Percentiles rank a stretch among this genome's conserved stretches.
These are phyloP conservation scores for Stenogyne calaminthoides DNA, from an alignment of 305 asterid genomes.

Conservation along the genomic window DNA sequence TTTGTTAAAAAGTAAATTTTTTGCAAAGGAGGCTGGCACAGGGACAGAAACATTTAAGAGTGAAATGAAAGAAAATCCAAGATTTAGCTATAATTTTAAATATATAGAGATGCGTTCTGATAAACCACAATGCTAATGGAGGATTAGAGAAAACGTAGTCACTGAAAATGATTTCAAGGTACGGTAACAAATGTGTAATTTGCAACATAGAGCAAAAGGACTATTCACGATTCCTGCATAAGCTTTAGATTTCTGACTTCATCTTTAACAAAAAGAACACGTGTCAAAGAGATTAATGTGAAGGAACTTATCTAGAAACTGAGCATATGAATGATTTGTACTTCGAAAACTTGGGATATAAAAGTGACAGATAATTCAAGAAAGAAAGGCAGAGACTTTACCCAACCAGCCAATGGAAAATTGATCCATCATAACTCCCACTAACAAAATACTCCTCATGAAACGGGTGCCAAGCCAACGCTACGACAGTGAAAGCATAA, in stretches of 20 bases:
- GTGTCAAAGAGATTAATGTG: conserved; percentile 15
- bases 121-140: neutral
- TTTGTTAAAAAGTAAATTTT: neutral
- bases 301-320: conserved; percentile 4
- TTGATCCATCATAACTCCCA: conserved; percentile 98
- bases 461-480: conserved; percentile 99
- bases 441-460: conserved; percentile 98
- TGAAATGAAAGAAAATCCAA: conserved; percentile 12
- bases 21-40: neutral
- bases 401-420: conserved; percentile 99
- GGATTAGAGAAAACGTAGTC: neutral
- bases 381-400: conserved; percentile 38
- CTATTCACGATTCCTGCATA: neutral
- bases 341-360: conserved; percentile 12
- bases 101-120: neutral
- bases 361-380: conserved; percentile 20
- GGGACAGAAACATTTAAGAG: neutral
- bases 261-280: conserved; percentile 1
- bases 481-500: conserved; percentile 42
- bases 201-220: conserved; percentile 5
- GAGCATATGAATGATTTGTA: conserved; percentile 9
- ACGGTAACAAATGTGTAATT: neutral
- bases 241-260: conserved; percentile 1
- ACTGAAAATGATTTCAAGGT: conserved; percentile 12
- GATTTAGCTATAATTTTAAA: conserved; percentile 14